Conservation (phyloP, 176 grass and related monocot genomes). For the Bolboschoenus planiculmis region DNA sequence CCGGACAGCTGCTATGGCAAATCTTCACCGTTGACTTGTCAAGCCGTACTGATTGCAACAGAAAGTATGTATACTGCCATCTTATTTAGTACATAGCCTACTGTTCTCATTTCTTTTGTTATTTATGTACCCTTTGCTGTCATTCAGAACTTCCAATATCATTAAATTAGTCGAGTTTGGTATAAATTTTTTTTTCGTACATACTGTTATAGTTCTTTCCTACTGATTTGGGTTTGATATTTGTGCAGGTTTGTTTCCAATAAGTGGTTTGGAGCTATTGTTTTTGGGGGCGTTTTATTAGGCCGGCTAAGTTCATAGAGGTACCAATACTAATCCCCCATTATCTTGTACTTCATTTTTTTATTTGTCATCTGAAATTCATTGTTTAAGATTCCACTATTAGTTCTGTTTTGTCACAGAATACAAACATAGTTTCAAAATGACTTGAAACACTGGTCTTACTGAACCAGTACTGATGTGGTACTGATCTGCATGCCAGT, state of each 20-base stretch:
- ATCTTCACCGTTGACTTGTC: slow-evolving; percentile 67
- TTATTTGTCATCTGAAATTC: neutral
- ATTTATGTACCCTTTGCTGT: neutral
- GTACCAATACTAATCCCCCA: too few relatives aligned
- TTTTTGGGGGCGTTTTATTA: slow-evolving; percentile 62
- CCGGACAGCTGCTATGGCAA: slow-evolving; percentile 68
- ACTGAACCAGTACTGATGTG: neutral
- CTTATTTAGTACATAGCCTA: neutral
- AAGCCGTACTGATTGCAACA: slow-evolving; percentile 58
- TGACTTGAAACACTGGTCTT: neutral
- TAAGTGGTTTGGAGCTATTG: slow-evolving; percentile 85
- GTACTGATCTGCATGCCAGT: neutral
- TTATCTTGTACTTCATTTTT: neutral
- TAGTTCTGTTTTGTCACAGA: neutral
- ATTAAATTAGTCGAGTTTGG: neutral
- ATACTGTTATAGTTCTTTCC: neutral
- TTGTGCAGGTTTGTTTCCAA: slow-evolving; percentile 71
- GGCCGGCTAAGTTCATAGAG: slow-evolving; percentile 55
- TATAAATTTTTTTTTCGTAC: neutral
- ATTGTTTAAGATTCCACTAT: neutral
- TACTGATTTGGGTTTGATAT: neutral
- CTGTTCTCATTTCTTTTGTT: neutral
- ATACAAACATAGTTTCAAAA: neutral
- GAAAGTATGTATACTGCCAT: slow-evolving; percentile 39
- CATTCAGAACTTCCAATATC: neutral